Conservation (phyloP, 345 rosid species). For the Populus tremula region DNA sequence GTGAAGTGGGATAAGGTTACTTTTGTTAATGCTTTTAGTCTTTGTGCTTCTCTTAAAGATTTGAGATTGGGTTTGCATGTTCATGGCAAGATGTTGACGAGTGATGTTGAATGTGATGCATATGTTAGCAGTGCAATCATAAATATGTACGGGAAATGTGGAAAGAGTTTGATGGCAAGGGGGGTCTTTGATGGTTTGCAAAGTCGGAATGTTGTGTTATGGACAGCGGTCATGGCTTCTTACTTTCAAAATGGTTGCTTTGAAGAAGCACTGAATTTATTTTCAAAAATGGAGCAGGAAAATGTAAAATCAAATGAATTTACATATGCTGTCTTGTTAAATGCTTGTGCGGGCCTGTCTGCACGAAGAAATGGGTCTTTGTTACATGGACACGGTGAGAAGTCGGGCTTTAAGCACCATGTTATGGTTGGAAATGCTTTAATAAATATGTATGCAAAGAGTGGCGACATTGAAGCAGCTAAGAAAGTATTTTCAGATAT, state of each 20-base stretch:
- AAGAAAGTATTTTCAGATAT: conserved; percentile 42
- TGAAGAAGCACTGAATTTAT: conserved; percentile 64
- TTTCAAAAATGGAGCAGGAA: conserved; percentile 42
- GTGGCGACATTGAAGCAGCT: conserved; percentile 59
- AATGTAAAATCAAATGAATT: conserved; percentile 58
- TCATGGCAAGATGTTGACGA: conserved; percentile 49
- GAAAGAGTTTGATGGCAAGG: conserved; percentile 40
- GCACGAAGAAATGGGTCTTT: conserved; percentile 49
- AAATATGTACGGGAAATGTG: conserved; percentile 82
- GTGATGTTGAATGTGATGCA: conserved; percentile 34
- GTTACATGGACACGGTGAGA: conserved; percentile 46
- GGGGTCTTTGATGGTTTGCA: conserved; percentile 46
- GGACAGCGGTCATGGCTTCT: conserved; percentile 63
- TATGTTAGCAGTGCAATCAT: conserved; percentile 48
- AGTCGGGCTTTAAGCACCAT: conserved; percentile 55
- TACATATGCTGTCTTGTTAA: conserved; percentile 57
- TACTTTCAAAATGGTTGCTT: conserved; percentile 63
- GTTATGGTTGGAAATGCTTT: conserved; percentile 62
- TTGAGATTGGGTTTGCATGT: conserved; percentile 56
- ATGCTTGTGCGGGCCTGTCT: conserved; percentile 61
- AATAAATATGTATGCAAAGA: conserved; percentile 68
- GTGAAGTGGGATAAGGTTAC: conserved; percentile 53
- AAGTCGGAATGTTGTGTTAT: conserved; percentile 50
- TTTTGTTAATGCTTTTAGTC: conserved; percentile 47
- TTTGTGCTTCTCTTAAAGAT: conserved; percentile 52